Base-by-base conservation (phyloP, 768 basidiomycete genomes). In the Lactarius sp. region DNA sequence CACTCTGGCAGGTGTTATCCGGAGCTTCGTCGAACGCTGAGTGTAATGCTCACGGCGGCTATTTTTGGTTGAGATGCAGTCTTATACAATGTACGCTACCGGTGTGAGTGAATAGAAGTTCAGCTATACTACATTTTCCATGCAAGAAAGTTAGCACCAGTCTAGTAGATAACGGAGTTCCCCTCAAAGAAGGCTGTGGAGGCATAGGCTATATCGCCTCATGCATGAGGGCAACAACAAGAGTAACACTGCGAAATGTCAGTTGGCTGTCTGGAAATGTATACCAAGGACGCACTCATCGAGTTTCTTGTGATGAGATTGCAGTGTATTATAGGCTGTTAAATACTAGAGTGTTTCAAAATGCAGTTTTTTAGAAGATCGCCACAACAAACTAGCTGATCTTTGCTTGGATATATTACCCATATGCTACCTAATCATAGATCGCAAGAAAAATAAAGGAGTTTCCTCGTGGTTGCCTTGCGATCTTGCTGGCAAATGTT, bases 141-240 rank as follows among this genome's bases (percentile, higher is more conserved):
- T 51, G 56, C 22, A 49, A 49, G 41, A n/a, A 34, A 53, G 20
- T 44, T 42, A 56, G 55, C 16, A 37, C 37, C 14, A 52, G 46
- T 49, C 54, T 39, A 63, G 54, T 53, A 62, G 52, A 54, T 58
- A 20, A 49, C 20, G 22, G 42, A 27, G 46, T 46, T 10, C 10
- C 33, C 31, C 27, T 34, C 31, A 12, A 41, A 12, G 22, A 10
- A 22, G 22, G 22, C 39, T 12, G 14, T 49, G 31, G 13, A 41
- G 51, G 52, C 22, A 36, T 9, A 27, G 14, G 36, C 36, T 70
- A 87, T 65, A 75, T 73, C 4, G 81, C 83, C 72, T 92, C 89
- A 36, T 81, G 81, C 57, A 90, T 84, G 39, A 90, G 76, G 16
- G 81, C 84, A 44, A 88, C 83, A 34, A 89, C 74, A 18, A 89